A percentile compares a stretch with the other conserved stretches of the same genome.
phyloP scores from a whole-genome alignment of 2,329 filamentous ascomycete genomes.

The Aschersonia sp. region DNA sequence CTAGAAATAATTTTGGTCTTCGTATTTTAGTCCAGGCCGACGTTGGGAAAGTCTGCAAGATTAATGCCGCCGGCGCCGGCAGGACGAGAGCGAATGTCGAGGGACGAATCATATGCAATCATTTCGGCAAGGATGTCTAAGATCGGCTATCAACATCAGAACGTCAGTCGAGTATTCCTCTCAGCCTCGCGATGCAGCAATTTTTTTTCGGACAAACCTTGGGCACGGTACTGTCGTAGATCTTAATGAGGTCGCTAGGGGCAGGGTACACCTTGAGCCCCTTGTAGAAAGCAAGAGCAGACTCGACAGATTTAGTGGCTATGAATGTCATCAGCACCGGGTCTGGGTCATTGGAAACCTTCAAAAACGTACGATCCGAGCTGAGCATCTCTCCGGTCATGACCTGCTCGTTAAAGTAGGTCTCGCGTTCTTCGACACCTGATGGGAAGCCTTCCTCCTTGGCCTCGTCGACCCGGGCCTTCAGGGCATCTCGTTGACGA shows the following conservation, averaged over 20 bases:
- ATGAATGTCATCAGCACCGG: slow-evolving; percentile 1
- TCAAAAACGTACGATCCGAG: slow-evolving; percentile 54
- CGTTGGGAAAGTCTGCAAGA: slow-evolving; percentile 33
- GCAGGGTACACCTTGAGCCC: slow-evolving; percentile 96
- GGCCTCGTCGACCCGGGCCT: slow-evolving; percentile 60
- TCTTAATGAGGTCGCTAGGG: slow-evolving; percentile 80
- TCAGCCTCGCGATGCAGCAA: too few species aligned
- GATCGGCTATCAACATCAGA: slow-evolving; percentile 45
- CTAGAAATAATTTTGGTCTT: too few species aligned
- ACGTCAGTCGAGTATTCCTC: too few species aligned
- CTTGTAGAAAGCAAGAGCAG: slow-evolving; percentile 93
- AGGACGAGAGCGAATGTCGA: slow-evolving; percentile 40
- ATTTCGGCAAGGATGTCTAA: slow-evolving; percentile 95
- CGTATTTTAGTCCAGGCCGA: slow-evolving; percentile 35
- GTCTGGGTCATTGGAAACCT: not conserved
- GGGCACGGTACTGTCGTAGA: slow-evolving; percentile 97
- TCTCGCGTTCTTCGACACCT: slow-evolving; percentile 84
- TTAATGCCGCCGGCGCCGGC: slow-evolving; percentile 22
- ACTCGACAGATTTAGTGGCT: slow-evolving; percentile 62
- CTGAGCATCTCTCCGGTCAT: slow-evolving; percentile 74
- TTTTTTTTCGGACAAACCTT: slow-evolving; percentile 44
- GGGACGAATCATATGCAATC: slow-evolving; percentile 77
- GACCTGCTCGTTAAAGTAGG: slow-evolving; percentile 93
- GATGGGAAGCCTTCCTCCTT: slow-evolving; percentile 84
- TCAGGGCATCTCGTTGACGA: slow-evolving; percentile 60